Evolutionary conservation across 2,329 filamentous ascomycete genomes (phyloP), one percentile per base, ranked within the genome.

Genomic region (Furcasterigmium sp.): DNA sequence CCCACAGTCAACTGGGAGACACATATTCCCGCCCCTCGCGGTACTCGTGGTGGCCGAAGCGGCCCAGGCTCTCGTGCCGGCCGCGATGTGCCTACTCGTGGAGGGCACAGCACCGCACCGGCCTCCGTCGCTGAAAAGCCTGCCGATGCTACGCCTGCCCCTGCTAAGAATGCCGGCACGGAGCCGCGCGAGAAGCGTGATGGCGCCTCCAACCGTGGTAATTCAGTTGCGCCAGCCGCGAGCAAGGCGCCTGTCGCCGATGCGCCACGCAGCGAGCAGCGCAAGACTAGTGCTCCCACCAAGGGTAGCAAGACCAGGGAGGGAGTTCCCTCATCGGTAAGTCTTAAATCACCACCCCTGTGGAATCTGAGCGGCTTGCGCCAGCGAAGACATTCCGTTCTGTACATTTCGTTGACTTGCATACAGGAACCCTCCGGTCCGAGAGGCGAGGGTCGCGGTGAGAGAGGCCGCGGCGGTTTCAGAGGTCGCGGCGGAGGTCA

Each of bases 1-100:
- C 91, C 90, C 8, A 85, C 81, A 13, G 89, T 93, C 39, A 83
- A 84, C 45, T 97, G 95, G 64, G 85, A 88, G 60, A 96, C 93
- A 1, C 88, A 86, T 21, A 63, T 95, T 32, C 81, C 84, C 13
- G 67, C 65, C 37, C 58, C 67, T 52, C 73, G 75, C 48, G 66
- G 67, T 42, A 60, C 70, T 25, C 77, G 75, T 50, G 64, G 71
- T 35, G 47, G 52, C 23, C 70, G 77, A 21, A 72, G 73, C n/a
- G 73, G 75, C 45, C 72, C 73, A 14, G 73, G 74, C 45, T 65
- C 64, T 41, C 67, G 73, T 30, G 67, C 64, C 34, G 63, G 66
- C 23, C 67, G 69, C 30, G 65, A 68, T 18, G 44, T 53, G 10
- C 51, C 56, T 15, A 51, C 58, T 7, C 53, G 60, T 19, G 50